A percentile compares a stretch with the other conserved stretches of the same genome.
These are phyloP conservation scores for Agroathelia rolfsii DNA, from an alignment of 1,284 basidiomycete species.

Conservation along the genomic window DNA sequence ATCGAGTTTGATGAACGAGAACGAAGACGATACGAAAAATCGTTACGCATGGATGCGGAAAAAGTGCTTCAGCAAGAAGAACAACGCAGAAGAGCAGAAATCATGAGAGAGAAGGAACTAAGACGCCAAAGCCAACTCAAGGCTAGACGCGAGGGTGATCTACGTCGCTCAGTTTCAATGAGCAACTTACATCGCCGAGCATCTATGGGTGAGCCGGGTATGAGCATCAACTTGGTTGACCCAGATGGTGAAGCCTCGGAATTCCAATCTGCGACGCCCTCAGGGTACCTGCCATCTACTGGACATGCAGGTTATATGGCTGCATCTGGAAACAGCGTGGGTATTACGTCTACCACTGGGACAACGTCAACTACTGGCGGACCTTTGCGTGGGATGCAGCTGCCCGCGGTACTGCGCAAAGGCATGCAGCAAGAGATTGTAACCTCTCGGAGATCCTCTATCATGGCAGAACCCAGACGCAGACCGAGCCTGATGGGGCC, in stretches of 20 bases:
- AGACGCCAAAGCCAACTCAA: constrained; percentile 29
- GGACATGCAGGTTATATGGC: constrained; percentile 57
- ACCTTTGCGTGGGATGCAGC: constrained; percentile 29
- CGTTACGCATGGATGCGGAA: constrained; percentile 39
- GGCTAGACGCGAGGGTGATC: constrained; percentile 38
- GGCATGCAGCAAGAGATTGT: constrained; percentile 53
- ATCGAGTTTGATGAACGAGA: constrained; percentile 65
- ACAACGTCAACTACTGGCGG: constrained; percentile 81
- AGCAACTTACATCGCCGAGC: constrained; percentile 57
- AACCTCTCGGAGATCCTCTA: constrained; percentile 46
- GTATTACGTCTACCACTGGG: constrained; percentile 81
- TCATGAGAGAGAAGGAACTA: too few species aligned
- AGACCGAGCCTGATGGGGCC: constrained; percentile 53
- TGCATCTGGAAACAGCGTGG: constrained; percentile 92
- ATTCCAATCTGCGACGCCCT: constrained; percentile 50
- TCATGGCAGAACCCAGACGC: constrained; percentile 22
- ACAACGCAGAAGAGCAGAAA: too few species aligned
- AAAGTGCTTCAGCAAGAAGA: constrained; percentile 33
- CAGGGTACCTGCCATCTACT: constrained; percentile 54
- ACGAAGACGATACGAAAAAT: constrained; percentile 51
- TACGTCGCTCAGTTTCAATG: constrained; percentile 72
- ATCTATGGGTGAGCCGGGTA: constrained; percentile 20
- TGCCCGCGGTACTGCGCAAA: constrained; percentile 45
- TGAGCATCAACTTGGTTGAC: constrained; percentile 30
- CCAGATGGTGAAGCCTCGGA: constrained; percentile 40